These are phyloP conservation scores for Acanthamoeba triangularis DNA, from an alignment of 208 protist species.

Conservation along the genomic window DNA sequence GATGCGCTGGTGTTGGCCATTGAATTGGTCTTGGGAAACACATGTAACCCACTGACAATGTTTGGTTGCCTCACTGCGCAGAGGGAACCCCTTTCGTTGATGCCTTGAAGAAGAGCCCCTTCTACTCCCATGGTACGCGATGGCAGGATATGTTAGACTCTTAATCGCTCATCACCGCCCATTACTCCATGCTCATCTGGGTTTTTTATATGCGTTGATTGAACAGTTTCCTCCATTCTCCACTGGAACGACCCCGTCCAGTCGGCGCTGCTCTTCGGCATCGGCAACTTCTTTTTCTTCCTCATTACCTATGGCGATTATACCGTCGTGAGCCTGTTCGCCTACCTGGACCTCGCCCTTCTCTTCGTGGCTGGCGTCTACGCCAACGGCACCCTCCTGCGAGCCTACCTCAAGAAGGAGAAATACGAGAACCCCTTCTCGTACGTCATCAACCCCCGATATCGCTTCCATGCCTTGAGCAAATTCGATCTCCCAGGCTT, in stretches of 20 bases:
- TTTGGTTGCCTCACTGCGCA: not conserved
- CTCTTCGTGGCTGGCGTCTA: conserved; percentile 69
- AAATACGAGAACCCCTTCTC: conserved; percentile 75
- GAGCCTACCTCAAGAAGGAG: conserved; percentile 69
- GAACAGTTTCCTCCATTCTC: conserved; percentile 17
- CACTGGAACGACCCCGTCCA: conserved; percentile 75
- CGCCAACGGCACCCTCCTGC: conserved; percentile 66
- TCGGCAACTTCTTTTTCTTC: conserved; percentile 80
- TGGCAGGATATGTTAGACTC: too few relatives aligned
- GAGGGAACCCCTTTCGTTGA: conserved; percentile 55
- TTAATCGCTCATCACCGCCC: not conserved
- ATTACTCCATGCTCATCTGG: too few relatives aligned
- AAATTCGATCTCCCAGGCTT: too few relatives aligned
- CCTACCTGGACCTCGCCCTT: conserved; percentile 68
- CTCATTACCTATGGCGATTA: conserved; percentile 76
- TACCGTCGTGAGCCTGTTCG: conserved; percentile 64
- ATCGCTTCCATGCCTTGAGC: too few relatives aligned
- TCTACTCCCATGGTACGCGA: conserved; percentile 49
- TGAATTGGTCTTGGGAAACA: not conserved
- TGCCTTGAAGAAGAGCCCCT: conserved; percentile 64
- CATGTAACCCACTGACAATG: not conserved
- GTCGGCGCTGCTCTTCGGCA: conserved; percentile 76
- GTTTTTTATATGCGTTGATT: not conserved
- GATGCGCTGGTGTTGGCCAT: not conserved
- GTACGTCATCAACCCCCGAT: not conserved